Evolutionary conservation across 179 eudicot species (phyloP), one percentile per base, ranked within the genome.

Genomic region (Sideroxylon spinosum): DNA sequence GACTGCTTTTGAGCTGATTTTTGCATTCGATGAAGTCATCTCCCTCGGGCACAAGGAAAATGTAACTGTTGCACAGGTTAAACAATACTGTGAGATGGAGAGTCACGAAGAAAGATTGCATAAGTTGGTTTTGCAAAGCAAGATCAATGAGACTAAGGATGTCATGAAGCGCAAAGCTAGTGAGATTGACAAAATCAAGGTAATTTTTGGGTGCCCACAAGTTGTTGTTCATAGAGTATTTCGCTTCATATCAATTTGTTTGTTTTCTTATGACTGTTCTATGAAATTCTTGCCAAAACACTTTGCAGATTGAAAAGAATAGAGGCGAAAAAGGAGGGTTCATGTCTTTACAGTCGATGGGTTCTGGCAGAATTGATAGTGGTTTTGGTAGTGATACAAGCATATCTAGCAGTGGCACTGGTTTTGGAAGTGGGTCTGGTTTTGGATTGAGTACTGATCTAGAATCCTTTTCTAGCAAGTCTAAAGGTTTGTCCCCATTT

Each of bases 1-100:
- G 88, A 87, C 93, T 67, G 92, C 97, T 55, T 95, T 95, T 85
- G 99, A 95, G 84, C 85, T 95, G 73, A 88, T 93, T 75, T 93
- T 93, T 85, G 95, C 98, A 68, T 95, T 95, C 79, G 99, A 95
- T 82, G 99, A 95, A 87, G 91, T 89, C 65, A 95, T 95, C 44
- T 87, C 93, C 52, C 88, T 87, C 53, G 98, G 98, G 79, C 97
- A 89, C 91, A 90, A 87, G 81, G 98, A 93, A 83, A 91, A 83
- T 87, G 91, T 89, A 65, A 94, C 97, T 62, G 92, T 88, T 85
- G 89, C 96, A 61, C 97, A 92, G 84, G 98, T 95, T 83, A 95
- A 91, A 82, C 99, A 95, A 83, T 95, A 93, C 84, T 91, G 95
- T 86, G 99, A 95, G 85, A 95, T 95, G 99, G 99, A 95, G 86